A percentile compares a stretch with the other conserved stretches of the same genome.
These are phyloP conservation scores for Hyphopichia pseudoburtonii DNA, from an alignment of 1,139 yeast species.

Conservation along the genomic window DNA sequence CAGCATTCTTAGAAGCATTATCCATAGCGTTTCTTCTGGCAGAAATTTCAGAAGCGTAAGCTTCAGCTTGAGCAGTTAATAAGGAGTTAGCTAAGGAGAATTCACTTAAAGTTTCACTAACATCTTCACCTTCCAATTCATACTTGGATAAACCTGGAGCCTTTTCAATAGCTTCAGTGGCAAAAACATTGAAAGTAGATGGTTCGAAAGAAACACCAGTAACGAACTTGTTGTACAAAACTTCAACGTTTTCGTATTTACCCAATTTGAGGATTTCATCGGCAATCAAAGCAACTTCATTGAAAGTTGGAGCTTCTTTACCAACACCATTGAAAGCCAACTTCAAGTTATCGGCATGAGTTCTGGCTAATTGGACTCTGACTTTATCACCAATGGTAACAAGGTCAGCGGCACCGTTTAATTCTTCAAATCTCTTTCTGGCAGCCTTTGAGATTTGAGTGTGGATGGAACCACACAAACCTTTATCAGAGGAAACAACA, in stretches of 20 bases:
- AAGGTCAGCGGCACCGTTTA: conserved; percentile 71
- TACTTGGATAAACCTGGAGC: conserved; percentile 87
- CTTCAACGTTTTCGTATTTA: conserved; percentile 73
- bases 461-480: conserved; percentile 98
- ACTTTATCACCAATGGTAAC: conserved; percentile 94
- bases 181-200: conserved; percentile 62
- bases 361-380: conserved; percentile 84
- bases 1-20: conserved; percentile 99
- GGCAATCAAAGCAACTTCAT: conserved; percentile 85
- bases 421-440: conserved; percentile 59
- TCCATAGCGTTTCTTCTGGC: conserved; percentile 99
- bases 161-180: conserved; percentile 70
- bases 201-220: conserved; percentile 93
- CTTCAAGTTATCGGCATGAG: conserved; percentile 66
- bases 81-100: conserved; percentile 89
- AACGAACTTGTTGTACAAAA: conserved; percentile 84
- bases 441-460: conserved; percentile 90
- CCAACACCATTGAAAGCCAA: conserved; percentile 88
- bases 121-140: conserved; percentile 77
- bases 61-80: conserved; percentile 93
- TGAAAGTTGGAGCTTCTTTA: conserved; percentile 93
- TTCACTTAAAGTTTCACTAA: conserved; percentile 67
- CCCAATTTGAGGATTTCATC: conserved; percentile 76
- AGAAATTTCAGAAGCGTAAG: conserved; percentile 96
- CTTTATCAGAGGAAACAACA: conserved; percentile 95